A percentile compares a stretch with the other conserved stretches of the same genome.
phyloP scores from a whole-genome alignment of 2,329 filamentous ascomycete genomes.

The Chrysosphaeria jannelii region DNA sequence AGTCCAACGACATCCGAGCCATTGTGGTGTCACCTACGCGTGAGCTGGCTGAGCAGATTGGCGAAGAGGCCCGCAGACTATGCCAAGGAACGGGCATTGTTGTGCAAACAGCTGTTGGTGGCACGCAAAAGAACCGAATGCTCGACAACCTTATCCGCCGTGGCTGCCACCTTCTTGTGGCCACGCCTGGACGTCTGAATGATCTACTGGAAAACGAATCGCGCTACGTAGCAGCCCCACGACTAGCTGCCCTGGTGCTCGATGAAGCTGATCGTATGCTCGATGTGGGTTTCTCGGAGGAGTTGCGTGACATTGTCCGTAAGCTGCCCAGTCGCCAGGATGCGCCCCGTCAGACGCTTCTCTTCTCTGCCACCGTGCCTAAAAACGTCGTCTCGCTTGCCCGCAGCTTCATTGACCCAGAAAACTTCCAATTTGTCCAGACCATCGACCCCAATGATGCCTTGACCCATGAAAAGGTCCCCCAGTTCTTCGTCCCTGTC shows the following conservation, averaged over 20 bases:
- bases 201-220: conserved; percentile 44
- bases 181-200: conserved; percentile 62
- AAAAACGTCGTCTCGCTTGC: conserved; percentile 56
- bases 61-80: conserved; percentile 45
- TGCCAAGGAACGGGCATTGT: conserved; percentile 31
- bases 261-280: conserved; percentile 97
- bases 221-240: conserved; percentile 36
- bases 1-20: conserved; percentile 30
- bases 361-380: conserved; percentile 87
- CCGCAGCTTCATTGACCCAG: conserved; percentile 41
- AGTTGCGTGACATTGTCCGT: conserved; percentile 27
- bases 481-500: conserved; percentile 43
- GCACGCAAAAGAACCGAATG: conserved; percentile 45
- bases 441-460: conserved; percentile 59
- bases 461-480: conserved; percentile 60
- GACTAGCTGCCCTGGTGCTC: conserved; percentile 65
- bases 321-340: conserved; percentile 29
- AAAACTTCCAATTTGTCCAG: conserved; percentile 64
- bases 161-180: conserved; percentile 73
- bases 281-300: conserved; percentile 59
- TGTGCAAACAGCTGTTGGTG: conserved; percentile 60
- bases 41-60: conserved; percentile 57
- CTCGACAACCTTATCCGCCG: conserved; percentile 34
- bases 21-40: conserved; percentile 53
- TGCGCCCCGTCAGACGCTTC: conserved; percentile 58